A percentile compares a stretch with the other conserved stretches of the same genome.
These are phyloP conservation scores for Calonectria pteridis DNA, from an alignment of 2,329 filamentous ascomycete species.

Conservation along the genomic window DNA sequence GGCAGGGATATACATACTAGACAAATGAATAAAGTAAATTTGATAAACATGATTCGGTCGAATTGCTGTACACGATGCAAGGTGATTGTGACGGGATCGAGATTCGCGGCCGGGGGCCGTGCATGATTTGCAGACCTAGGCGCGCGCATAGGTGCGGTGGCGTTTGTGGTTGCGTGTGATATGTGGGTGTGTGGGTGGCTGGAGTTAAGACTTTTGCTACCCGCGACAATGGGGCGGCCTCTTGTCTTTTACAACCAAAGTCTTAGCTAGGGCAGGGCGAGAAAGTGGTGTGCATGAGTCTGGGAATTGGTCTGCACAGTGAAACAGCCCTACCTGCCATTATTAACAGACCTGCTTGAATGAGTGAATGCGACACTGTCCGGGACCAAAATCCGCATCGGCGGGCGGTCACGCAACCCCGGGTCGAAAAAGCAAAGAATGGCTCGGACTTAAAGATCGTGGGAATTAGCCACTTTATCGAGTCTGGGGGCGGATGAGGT, in stretches of 20 bases:
- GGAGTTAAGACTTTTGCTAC: conserved; percentile 7
- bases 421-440: conserved; percentile 33
- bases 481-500: background rate
- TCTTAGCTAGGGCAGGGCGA: background rate
- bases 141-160: conserved; percentile 15
- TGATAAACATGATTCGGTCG: conserved; percentile 1
- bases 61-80: background rate
- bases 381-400: background rate
- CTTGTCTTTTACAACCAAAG: background rate
- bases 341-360: background rate
- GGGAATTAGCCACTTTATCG: conserved; percentile 5
- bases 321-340: conserved; percentile 9
- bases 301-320: background rate
- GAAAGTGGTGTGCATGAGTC: background rate
- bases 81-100: background rate
- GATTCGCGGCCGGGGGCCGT: background rate
- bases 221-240: background rate
- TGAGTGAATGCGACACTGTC: background rate
- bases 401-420: background rate
- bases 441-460: conserved; percentile 19
- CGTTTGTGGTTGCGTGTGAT: background rate
- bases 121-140: conserved; percentile 12
- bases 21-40: conserved; percentile 10
- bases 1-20: conserved; percentile 4
- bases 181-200: background rate